Evolutionary conservation across 139 green algal genomes (phyloP).

Genomic region (Ostreobium quekettii): DNA sequence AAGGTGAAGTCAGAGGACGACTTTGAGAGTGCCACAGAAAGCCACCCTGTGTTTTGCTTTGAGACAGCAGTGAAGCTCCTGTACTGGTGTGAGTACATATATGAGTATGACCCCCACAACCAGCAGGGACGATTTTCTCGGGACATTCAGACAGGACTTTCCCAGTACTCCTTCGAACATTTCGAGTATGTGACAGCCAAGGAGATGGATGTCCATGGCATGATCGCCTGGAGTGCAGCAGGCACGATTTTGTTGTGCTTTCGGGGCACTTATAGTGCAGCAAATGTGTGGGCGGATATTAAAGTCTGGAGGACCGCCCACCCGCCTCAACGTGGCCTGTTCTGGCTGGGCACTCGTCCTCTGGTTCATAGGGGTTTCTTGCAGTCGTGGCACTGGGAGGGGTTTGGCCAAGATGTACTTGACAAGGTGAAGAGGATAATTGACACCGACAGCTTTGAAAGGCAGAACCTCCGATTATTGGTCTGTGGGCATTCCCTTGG

Average conservation of each 20-base stretch:
- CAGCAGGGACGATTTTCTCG: too few species aligned
- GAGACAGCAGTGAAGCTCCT: conserved; percentile 14
- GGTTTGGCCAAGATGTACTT: conserved; percentile 6
- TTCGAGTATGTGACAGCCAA: too few species aligned
- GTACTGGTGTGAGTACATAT: conserved; percentile 18
- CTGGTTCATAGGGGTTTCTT: conserved; percentile 14
- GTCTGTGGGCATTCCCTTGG: conserved; percentile 14
- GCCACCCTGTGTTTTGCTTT: conserved; percentile 21
- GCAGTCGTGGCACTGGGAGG: conserved; percentile 8
- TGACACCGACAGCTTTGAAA: background rate
- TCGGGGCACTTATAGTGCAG: conserved; percentile 3
- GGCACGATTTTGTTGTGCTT: conserved; percentile 7
- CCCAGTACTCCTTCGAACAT: too few species aligned
- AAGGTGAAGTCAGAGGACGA: too few species aligned
- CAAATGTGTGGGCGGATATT: conserved; percentile 14
- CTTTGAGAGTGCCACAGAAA: too few species aligned
- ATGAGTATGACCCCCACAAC: too few species aligned
- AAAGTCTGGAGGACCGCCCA: background rate
- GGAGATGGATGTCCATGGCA: too few species aligned
- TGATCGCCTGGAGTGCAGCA: conserved; percentile 5
- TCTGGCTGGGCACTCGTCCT: background rate
- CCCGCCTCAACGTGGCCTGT: background rate
- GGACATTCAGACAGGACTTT: too few species aligned
- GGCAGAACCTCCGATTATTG: background rate
- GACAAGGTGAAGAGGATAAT: background rate